These are phyloP conservation scores for Trichosanthes truncata DNA, from an alignment of 306 rosid genomes.

Conservation along the genomic window DNA sequence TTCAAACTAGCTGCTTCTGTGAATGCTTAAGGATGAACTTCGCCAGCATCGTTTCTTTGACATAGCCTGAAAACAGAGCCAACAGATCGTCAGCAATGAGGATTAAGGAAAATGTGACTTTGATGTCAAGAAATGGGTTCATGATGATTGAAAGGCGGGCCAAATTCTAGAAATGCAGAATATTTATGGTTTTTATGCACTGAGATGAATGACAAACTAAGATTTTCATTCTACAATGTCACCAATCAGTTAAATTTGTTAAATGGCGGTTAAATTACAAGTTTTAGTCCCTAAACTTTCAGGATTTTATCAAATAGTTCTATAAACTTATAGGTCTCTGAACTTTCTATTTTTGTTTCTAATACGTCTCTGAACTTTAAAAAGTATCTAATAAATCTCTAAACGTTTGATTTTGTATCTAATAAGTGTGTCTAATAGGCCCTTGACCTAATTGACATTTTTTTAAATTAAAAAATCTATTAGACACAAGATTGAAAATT, in stretches of 20 bases:
- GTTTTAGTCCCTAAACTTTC: too few species aligned
- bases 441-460: too few species aligned
- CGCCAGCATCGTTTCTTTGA: slow-evolving; percentile 36
- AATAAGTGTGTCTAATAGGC: too few species aligned
- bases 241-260: neutral
- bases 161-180: neutral
- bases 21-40: slow-evolving; percentile 26
- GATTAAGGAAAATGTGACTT: neutral
- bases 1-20: slow-evolving; percentile 17
- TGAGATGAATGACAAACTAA: neutral
- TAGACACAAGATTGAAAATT: too few species aligned
- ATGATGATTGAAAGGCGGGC: neutral
- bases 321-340: too few species aligned
- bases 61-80: slow-evolving; percentile 21
- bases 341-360: too few species aligned
- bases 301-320: too few species aligned
- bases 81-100: neutral
- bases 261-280: neutral
- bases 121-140: neutral
- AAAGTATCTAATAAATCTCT: too few species aligned
- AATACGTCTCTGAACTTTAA: too few species aligned
- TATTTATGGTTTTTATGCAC: neutral
- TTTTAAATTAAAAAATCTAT: too few species aligned
- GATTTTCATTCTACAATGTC: neutral
- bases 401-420: too few species aligned